Base-by-base conservation (phyloP, 2,329 filamentous ascomycete species). In the Phialophora macrospora region DNA sequence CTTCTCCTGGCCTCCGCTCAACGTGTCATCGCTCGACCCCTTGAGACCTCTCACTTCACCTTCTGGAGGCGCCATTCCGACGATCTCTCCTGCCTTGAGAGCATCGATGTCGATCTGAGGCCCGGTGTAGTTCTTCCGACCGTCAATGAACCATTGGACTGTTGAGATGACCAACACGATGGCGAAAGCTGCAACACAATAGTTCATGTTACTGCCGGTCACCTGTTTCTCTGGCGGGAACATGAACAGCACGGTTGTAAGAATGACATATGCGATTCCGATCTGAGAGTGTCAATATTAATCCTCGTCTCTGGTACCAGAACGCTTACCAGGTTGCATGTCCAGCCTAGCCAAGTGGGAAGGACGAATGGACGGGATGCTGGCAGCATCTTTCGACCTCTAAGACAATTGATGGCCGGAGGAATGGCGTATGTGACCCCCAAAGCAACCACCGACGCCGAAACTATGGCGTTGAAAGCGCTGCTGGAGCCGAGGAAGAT, bases 201-300 rank as follows among this genome's bases (percentile, higher is more conserved):
- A 80, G 69, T 80, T 93, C 90, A 92, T 92, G 77, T 85, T 91
- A 70, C 79, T 85, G 0, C 83, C 81, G 0, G 86, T 87, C 1
- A 89, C 87, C 0, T 88, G 88, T 3, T 88, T 73, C 7, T 82
- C 83, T 0, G 90, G 90, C 2, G 90, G 90, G 77, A 92, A 91
- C 22, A 92, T 82, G 77, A 92, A 92, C 0, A 93, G 81, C 0
- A 92, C 86, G 0, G 89, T 92, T 0, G 90, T 92, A n/a, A 92
- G 75, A 12, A 86, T 78, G 1, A 88, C 85, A 77, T 89, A 93
- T 0, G 80, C 79, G 55, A 93, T 81, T 4, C 90, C 88, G 30
- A 85, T 55, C 70, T 72, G 63, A 30, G 12, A 26, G n/a, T 58
- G 38, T 44, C 38, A 28, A 14, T 52, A 56, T 32, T 30, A 22